phyloP scores from a whole-genome alignment of 2,329 filamentous ascomycete genomes.

The Aspergillus niger region DNA sequence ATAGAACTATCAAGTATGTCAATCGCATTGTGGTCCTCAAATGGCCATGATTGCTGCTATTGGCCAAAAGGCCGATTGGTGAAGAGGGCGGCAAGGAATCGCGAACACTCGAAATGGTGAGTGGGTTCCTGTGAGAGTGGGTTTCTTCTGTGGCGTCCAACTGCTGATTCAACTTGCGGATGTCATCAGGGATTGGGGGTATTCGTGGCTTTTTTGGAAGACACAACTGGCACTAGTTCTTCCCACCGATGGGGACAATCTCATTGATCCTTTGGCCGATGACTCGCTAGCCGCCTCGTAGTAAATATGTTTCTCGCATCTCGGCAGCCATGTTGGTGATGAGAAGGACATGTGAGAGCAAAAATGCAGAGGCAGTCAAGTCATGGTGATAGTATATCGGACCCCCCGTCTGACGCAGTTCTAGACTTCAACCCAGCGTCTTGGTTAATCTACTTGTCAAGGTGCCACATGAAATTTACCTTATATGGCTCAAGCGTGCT shows the following conservation, averaged over 20 bases:
- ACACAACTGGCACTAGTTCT: background rate
- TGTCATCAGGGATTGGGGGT: background rate
- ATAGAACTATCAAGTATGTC: background rate
- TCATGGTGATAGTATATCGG: background rate
- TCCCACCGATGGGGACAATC: background rate
- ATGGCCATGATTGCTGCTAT: background rate
- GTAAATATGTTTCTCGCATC: background rate
- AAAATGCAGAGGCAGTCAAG: background rate
- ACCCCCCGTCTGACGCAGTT: background rate
- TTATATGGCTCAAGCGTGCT: background rate
- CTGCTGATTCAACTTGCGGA: constrained; percentile 4
- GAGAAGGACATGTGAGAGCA: background rate
- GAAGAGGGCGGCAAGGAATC: background rate
- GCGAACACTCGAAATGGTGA: background rate
- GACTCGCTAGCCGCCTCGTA: background rate
- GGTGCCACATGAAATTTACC: background rate
- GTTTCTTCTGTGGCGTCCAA: background rate
- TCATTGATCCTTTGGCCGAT: background rate
- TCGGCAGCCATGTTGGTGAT: background rate
- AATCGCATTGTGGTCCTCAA: no score
- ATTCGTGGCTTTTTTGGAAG: background rate
- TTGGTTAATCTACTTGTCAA: background rate
- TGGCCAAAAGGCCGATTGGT: background rate
- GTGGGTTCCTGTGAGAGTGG: background rate
- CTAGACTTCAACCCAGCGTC: background rate